Base-by-base conservation (phyloP, 768 basidiomycete species). In the Boletus reticulatus region DNA sequence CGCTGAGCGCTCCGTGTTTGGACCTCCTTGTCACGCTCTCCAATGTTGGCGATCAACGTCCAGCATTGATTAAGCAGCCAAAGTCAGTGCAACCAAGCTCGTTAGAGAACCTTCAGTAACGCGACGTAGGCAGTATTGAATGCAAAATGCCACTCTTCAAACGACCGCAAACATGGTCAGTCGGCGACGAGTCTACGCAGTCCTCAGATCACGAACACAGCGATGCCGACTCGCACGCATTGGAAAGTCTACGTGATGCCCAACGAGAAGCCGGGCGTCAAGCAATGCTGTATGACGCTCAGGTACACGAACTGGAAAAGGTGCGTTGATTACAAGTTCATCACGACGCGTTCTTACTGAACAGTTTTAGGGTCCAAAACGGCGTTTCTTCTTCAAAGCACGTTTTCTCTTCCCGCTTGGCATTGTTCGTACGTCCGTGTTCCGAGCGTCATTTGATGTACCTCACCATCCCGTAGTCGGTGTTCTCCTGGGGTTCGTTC, bases 341-440 rank as follows among this genome's bases (percentile, higher is more conserved):
- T 22, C 36, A 16, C 16, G 13, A 20, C 17, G 14, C 22, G 16
- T 19, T 8, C 32, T 47, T 53, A 55, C 24, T 14, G 34, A 38
- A 11, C 12, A 16, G 29, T 11, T 50, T 44, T 47, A 68, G 70
- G 44, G 38, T 27, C 50, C 61, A 22, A 47, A 59, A 20, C 58
- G 51, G 4, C 59, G 19, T 24, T 57, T 71, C 38, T 66, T 67
- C 47, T 58, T 56, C 39, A 68, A 73, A 54, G 63, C 65, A 20
- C 77, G 82, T 48, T 84, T 89, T 55, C 71, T 89, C n/a, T 92
- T 92, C 65, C 80, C 86, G 6, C 63, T 89, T 4, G 91, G 89
- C 31, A 75, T 92, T n/a, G 50, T 82, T 38, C 59, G 78, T 88
- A 55, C 58, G 85, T 81, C 50, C 16, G 8, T 17, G 3, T 39